Evolutionary conservation across 805 yeast species (phyloP).

Genomic region (Barnettozyma sp.): DNA sequence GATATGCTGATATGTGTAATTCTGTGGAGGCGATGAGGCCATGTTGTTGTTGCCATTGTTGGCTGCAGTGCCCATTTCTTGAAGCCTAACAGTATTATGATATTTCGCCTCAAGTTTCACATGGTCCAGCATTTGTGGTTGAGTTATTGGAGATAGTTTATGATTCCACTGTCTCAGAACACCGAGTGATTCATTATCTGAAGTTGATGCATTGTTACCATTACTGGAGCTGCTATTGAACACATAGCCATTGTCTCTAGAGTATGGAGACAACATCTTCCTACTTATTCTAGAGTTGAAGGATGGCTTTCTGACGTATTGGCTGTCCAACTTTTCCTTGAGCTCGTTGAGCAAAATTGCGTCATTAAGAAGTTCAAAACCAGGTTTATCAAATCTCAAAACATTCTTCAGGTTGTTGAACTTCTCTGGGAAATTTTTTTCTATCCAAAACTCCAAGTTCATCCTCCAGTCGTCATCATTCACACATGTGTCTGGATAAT

Average conservation of each 20-base stretch:
- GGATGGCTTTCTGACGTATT: slow-evolving; percentile 19
- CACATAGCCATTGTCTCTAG: slow-evolving; percentile 10
- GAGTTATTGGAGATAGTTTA: slow-evolving; percentile 13
- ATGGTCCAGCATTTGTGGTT: slow-evolving; percentile 5
- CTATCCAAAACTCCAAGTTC: slow-evolving; percentile 34
- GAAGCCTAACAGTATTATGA: too few relatives aligned
- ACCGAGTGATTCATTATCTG: slow-evolving; percentile 14
- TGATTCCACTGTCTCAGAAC: slow-evolving; percentile 7
- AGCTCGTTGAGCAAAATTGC: slow-evolving; percentile 23
- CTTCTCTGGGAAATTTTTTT: slow-evolving; percentile 34
- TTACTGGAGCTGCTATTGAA: slow-evolving; percentile 12
- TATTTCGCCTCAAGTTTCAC: too few relatives aligned
- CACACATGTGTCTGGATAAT: slow-evolving; percentile 29
- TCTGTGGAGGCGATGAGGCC: slow-evolving; percentile 9
- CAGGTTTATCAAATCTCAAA: slow-evolving; percentile 27
- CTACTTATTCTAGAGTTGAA: slow-evolving; percentile 27
- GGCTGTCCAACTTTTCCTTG: slow-evolving; percentile 21
- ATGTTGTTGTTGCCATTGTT: slow-evolving; percentile 9
- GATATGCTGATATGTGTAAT: slow-evolving; percentile 4
- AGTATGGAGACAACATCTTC: slow-evolving; percentile 20
- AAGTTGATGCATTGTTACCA: slow-evolving; percentile 8
- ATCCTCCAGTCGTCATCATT: slow-evolving; percentile 41
- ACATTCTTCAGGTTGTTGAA: slow-evolving; percentile 34
- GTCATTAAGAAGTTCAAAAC: slow-evolving; percentile 25
- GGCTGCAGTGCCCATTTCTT: too few relatives aligned